Evolutionary conservation across 441 rosid species (phyloP).

Genomic region (Brassica hybrid): DNA sequence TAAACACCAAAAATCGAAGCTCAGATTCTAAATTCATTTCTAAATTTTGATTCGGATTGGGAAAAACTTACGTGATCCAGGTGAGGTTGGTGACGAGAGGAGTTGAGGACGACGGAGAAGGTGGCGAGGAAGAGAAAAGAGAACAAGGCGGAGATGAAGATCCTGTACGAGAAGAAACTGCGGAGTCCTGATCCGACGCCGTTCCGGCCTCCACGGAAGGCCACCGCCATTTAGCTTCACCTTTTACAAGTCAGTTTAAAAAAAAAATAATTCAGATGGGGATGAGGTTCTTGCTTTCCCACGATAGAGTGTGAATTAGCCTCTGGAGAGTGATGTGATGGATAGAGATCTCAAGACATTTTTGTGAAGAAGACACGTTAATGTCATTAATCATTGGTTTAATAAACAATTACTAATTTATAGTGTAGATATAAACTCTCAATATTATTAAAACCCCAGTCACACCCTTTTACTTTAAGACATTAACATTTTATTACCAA

Average conservation of each 20-base stretch:
- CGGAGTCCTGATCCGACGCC: conserved; percentile 62
- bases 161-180: conserved; percentile 71
- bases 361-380: too few species aligned
- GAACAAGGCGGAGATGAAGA: conserved; percentile 87
- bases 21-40: conserved; percentile 9
- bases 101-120: conserved; percentile 72
- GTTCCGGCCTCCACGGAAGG: conserved; percentile 73
- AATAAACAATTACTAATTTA: too few species aligned
- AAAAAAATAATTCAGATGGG: neutral
- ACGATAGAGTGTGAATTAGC: conserved; percentile 22
- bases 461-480: too few species aligned
- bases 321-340: conserved; percentile 39
- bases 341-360: too few species aligned
- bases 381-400: too few species aligned
- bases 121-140: conserved; percentile 84
- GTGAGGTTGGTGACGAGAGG: conserved; percentile 48
- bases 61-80: conserved; percentile 52
- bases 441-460: too few species aligned
- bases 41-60: conserved; percentile 12
- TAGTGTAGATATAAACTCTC: too few species aligned
- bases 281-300: conserved; percentile 9
- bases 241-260: too few species aligned
- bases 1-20: conserved; percentile 21
- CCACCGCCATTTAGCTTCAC: conserved; percentile 65
- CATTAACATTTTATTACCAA: too few species aligned